Base-by-base conservation (phyloP, 2,329 filamentous ascomycete genomes). In the Scytalidium lignicola region DNA sequence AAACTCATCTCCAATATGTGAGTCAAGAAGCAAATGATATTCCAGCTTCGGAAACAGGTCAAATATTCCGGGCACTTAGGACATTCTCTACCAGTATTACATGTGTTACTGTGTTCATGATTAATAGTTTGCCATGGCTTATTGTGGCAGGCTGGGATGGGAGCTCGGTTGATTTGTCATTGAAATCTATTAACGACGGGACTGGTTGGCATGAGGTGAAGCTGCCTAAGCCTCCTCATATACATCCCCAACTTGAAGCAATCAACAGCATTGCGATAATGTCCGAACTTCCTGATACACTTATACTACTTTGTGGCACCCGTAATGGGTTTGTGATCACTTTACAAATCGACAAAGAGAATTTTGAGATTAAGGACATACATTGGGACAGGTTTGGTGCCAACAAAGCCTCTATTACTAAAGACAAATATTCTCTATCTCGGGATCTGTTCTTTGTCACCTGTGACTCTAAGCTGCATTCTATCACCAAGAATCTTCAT, bases 391-490 rank as follows among this genome's bases (percentile, higher is more conserved):
- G 56, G 8, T 51, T 66, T 44, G 64, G 63, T 8, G 47, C 49
- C 18, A 60, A 56, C 19, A 50, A 60, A n/a, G 59, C 55, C 4
- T 51, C 51, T 5, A 44, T 66, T 9, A 56, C 43, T 20, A 56
- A 41, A 49, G 58, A 63, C 49, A 49, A 57, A 9, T 47, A 55
- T 26, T 28, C 28, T 13, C 39, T 40, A 12, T 50, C 47, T n/a
- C 43, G 46, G 12, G 49, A 57, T 19, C 63, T 67, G 2, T 66
- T 71, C 2, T 68, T 81, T 10, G 67, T 71, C 10, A 75, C 68
- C 37, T 82, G 75, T 51, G 76, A 79, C 32, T 70, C 71, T 12
- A 69, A 60, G 10, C 62, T 81, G 2, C 65, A 55, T 39, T 47
- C 44, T 13, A 40, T 66, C 4, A 48, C 15, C 10, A 17, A n/a